Evolutionary conservation across 768 basidiomycete genomes (phyloP), one percentile per base, ranked within the genome.

Genomic region (Psilocybe cyanescens): DNA sequence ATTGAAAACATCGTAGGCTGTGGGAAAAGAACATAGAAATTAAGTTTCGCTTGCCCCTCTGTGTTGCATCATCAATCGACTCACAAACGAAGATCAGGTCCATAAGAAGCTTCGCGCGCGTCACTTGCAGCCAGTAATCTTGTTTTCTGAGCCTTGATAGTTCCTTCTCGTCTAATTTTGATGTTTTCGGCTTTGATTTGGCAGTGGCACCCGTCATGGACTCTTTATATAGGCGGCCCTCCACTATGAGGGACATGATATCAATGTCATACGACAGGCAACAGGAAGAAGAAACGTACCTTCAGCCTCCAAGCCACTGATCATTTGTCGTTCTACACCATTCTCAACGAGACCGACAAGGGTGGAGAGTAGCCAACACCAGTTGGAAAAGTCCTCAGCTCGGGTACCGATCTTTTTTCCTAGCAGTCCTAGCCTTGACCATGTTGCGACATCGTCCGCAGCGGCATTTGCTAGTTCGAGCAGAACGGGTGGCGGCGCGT

Each of bases 41-140:
- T 28, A 31, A 51, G 16, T 44, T 44, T 44, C 11, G 41, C 33
- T 35, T 46, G 46, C 55, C 24, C 49, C 39, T 16, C 37, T 47
- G 53, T 44, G 24, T 49, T 48, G 53, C 45, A 52, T 59, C 49
- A 59, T 50, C n/a, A 16, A 31, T 65, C 59, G 31, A 78, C 78
- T 67, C 71, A 95, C 92, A 93, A 70, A 94, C 93, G 75, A 94
- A 95, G 68, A 93, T 85, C 62, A 95, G 76, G 72, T 95, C 93
- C 91, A 94, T 92, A 46, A 83, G 68, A 61, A 95, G 77, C 78
- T 95, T 95, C 58, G 80, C 77, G 60, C 89, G 78, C 28, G 88
- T 82, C 53, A 91, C 73, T 66, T 85, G 85, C 50, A 94, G 76
- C 92, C 92, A 94, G 68, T 89, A 87, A 66, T 85, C 86, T 74